phyloP scores from a whole-genome alignment of 148 eudicot genomes.

The Fagopyrum homotropicum region DNA sequence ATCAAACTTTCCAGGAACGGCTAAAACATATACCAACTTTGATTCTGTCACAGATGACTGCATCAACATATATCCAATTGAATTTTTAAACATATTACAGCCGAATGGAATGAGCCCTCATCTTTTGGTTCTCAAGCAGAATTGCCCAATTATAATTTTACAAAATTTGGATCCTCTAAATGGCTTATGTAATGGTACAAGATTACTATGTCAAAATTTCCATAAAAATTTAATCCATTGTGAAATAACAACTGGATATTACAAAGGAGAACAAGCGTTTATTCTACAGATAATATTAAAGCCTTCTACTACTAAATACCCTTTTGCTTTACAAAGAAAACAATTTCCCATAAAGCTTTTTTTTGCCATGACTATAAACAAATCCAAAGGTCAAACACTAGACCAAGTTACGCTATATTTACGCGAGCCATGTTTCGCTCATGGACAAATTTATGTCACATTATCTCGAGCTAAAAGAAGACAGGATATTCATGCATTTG shows the following conservation, averaged over 20 bases:
- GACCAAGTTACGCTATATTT: slow-evolving; percentile 24
- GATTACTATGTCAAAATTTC: background rate
- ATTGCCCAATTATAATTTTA: background rate
- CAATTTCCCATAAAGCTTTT: background rate
- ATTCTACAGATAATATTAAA: background rate
- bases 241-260: background rate
- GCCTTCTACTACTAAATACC: background rate
- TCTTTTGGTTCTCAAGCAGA: background rate
- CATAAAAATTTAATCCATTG: background rate
- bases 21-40: no score
- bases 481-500: no score
- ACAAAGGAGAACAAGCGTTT: background rate
- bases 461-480: no score
- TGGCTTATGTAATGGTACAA: background rate
- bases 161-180: background rate
- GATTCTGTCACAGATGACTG: no score
- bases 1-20: no score
- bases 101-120: no score
- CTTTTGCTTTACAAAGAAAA: background rate
- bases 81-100: no score
- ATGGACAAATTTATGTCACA: no score
- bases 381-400: background rate
- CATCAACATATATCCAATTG: no score
- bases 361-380: background rate
- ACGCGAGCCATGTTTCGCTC: no score